These are phyloP conservation scores for Fusarium acutatum DNA, from an alignment of 2,329 filamentous ascomycete species.

Conservation along the genomic window DNA sequence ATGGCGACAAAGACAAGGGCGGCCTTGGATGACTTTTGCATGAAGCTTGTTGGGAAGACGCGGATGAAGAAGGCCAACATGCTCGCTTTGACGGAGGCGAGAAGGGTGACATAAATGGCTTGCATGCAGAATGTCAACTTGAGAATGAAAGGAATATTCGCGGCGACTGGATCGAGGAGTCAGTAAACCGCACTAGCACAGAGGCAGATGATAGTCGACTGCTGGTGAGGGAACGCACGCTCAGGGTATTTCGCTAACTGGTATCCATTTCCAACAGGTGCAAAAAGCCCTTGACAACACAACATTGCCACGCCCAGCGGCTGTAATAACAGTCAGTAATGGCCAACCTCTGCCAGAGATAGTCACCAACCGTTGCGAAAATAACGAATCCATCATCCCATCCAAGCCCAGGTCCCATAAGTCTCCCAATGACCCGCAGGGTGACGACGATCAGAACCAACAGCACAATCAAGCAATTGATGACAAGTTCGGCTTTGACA, in stretches of 20 bases:
- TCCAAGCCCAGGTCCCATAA: slow-evolving; percentile 45
- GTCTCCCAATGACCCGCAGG: slow-evolving; percentile 41
- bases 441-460: slow-evolving; percentile 41
- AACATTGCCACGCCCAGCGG: slow-evolving; percentile 41
- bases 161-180: not conserved
- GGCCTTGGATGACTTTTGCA: slow-evolving; percentile 41
- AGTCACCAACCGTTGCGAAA: slow-evolving; percentile 34
- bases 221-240: slow-evolving; percentile 18
- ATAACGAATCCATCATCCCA: slow-evolving; percentile 46
- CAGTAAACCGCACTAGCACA: not conserved
- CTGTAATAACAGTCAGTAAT: slow-evolving; percentile 23
- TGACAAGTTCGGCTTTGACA: slow-evolving; percentile 41
- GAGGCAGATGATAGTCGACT: not conserved
- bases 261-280: slow-evolving; percentile 40
- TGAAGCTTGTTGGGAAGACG: slow-evolving; percentile 39
- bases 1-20: slow-evolving; percentile 48
- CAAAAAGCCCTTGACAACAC: slow-evolving; percentile 41
- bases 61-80: slow-evolving; percentile 43
- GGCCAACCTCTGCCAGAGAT: too few relatives aligned
- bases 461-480: slow-evolving; percentile 45
- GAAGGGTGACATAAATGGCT: slow-evolving; percentile 37
- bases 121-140: slow-evolving; percentile 43
- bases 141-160: slow-evolving; percentile 41
- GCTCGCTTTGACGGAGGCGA: slow-evolving; percentile 40
- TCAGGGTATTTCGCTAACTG: slow-evolving; percentile 17